These are phyloP conservation scores for Ramalina peruviana DNA, from an alignment of 495 filamentous ascomycete genomes.

Conservation along the genomic window DNA sequence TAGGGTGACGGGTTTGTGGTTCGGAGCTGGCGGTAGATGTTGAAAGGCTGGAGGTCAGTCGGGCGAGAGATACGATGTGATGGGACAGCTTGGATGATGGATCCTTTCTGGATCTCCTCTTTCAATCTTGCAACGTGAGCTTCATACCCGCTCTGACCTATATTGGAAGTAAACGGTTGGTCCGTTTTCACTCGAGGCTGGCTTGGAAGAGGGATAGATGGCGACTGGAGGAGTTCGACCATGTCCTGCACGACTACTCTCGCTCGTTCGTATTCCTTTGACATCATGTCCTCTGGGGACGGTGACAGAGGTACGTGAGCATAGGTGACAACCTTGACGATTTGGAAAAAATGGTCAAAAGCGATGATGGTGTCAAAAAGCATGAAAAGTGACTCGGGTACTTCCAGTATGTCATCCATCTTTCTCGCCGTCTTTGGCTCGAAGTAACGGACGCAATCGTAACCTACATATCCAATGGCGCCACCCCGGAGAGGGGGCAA, in stretches of 20 bases:
- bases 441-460: slow-evolving; percentile 95
- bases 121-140: slow-evolving; percentile 68
- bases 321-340: slow-evolving; percentile 86
- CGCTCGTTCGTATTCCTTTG: slow-evolving; percentile 50
- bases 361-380: slow-evolving; percentile 90
- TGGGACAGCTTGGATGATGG: slow-evolving; percentile 95
- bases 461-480: slow-evolving; percentile 90
- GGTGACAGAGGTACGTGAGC: slow-evolving; percentile 42
- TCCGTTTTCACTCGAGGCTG: slow-evolving; percentile 56
- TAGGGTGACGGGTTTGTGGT: slow-evolving; percentile 94
- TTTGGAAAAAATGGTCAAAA: slow-evolving; percentile 87
- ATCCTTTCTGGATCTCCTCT: slow-evolving; percentile 72
- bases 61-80: slow-evolving; percentile 85
- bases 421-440: slow-evolving; percentile 81
- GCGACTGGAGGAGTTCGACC: slow-evolving; percentile 52
- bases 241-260: slow-evolving; percentile 45
- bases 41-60: slow-evolving; percentile 86
- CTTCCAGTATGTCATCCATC: slow-evolving; percentile 73
- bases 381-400: slow-evolving; percentile 95
- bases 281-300: slow-evolving; percentile 36
- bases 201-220: slow-evolving; percentile 62
- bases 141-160: slow-evolving; percentile 79
- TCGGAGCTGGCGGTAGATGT: slow-evolving; percentile 92
- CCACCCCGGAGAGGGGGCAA: slow-evolving; percentile 81
- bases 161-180: slow-evolving; percentile 82